Conservation (phyloP, 371 early-diverging fungal species). For the Mucor irregularis region DNA sequence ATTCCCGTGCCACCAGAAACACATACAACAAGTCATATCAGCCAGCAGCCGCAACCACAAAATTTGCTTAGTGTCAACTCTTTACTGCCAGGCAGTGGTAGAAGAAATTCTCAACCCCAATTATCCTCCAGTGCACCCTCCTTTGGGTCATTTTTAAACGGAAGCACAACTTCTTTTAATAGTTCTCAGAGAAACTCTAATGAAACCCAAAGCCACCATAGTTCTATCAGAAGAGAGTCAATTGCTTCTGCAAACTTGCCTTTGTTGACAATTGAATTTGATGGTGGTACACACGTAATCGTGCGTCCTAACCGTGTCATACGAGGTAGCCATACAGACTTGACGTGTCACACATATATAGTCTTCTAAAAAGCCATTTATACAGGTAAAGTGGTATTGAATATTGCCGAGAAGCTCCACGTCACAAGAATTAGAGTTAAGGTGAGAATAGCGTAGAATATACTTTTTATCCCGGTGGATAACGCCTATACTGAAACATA, state of each 20-base stretch:
- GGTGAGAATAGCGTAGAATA: conserved; percentile 30
- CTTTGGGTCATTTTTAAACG: conserved; percentile 1
- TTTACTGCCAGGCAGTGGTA: neutral
- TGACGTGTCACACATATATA: neutral
- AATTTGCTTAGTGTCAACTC: conserved; percentile 1
- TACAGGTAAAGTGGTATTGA: conserved; percentile 31
- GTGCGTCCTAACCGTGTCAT: conserved; percentile 47
- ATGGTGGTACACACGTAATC: conserved; percentile 50
- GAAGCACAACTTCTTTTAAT: neutral
- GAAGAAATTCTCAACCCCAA: conserved; percentile 6
- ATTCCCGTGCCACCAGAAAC: conserved; percentile 11
- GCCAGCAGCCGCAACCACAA: neutral
- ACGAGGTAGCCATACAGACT: conserved; percentile 28
- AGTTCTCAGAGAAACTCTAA: neutral
- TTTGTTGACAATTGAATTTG: conserved; percentile 36
- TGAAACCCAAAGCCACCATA: neutral
- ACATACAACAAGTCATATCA: neutral
- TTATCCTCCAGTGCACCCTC: conserved; percentile 35
- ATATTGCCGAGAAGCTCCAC: conserved; percentile 32
- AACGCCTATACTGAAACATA: conserved; percentile 24
- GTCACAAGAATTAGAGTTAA: conserved; percentile 47
- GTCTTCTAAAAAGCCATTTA: neutral
- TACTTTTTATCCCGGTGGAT: conserved; percentile 17
- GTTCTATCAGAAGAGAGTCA: neutral
- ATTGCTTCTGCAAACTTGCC: neutral